Conservation (phyloP, 208 protist species). For the Leishmania turanica region DNA sequence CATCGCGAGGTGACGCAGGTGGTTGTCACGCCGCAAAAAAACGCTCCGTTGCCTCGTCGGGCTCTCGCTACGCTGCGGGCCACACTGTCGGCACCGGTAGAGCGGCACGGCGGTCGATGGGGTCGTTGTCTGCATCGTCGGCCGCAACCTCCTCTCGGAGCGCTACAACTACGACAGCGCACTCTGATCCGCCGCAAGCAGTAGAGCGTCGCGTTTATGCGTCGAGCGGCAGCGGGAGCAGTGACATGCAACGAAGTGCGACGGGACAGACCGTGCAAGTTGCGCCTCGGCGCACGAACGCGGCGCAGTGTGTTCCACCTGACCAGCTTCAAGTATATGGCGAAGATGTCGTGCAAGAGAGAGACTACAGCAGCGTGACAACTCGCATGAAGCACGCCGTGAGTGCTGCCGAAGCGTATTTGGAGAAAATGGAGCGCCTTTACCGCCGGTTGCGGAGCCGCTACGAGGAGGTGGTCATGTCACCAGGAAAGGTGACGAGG, state of each 20-base stretch:
- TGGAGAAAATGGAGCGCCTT: slow-evolving; percentile 61
- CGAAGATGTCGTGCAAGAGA: neutral
- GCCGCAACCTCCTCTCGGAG: neutral
- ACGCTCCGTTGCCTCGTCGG: neutral
- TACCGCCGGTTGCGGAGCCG: slow-evolving; percentile 46
- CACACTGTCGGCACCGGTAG: neutral
- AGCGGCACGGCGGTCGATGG: neutral
- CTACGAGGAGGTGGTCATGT: slow-evolving; percentile 46
- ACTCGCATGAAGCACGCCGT: slow-evolving; percentile 17
- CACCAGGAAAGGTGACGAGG: slow-evolving; percentile 8
- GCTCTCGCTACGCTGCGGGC: neutral
- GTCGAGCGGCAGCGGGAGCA: neutral
- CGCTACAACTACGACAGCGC: neutral
- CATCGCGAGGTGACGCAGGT: neutral
- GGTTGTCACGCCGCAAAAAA: neutral
- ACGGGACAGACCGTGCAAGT: neutral
- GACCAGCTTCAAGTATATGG: neutral
- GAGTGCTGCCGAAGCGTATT: slow-evolving; percentile 36
- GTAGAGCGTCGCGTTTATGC: slow-evolving; percentile 3
- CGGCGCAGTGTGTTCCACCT: neutral
- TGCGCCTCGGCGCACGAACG: neutral
- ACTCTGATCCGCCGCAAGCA: neutral
- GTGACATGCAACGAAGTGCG: neutral
- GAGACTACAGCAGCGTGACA: neutral
- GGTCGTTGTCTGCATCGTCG: neutral